These are phyloP conservation scores for Lipomyces starkeyi DNA, from an alignment of 805 yeast species.

Conservation along the genomic window DNA sequence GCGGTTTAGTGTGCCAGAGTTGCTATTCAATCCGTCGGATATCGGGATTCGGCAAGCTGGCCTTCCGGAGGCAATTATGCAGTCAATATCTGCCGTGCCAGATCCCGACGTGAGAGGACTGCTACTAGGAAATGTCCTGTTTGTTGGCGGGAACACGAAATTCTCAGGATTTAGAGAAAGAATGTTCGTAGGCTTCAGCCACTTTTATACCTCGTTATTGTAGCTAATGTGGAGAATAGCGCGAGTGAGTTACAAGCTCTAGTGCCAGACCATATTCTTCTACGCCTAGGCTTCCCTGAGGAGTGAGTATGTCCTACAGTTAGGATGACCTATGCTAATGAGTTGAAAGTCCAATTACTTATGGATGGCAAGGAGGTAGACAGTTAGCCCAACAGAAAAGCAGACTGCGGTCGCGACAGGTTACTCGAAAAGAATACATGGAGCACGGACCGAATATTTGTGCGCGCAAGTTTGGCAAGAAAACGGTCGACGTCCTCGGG, in stretches of 20 bases:
- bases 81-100: constrained; percentile 72
- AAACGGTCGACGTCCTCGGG: background rate
- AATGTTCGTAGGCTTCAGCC: constrained; percentile 43
- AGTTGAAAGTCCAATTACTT: constrained; percentile 48
- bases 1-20: constrained; percentile 85
- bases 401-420: constrained; percentile 56
- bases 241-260: constrained; percentile 44
- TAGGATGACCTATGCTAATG: background rate
- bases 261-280: constrained; percentile 45
- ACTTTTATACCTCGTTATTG: constrained; percentile 6
- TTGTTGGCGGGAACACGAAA: constrained; percentile 83
- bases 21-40: constrained; percentile 83
- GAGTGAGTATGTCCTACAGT: constrained; percentile 36
- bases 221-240: constrained; percentile 7
- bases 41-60: constrained; percentile 82
- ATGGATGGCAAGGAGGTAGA: constrained; percentile 66
- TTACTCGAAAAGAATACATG: constrained; percentile 78
- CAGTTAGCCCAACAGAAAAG: constrained; percentile 49
- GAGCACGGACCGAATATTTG: constrained; percentile 67
- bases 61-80: constrained; percentile 69
- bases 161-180: constrained; percentile 71
- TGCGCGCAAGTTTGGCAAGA: constrained; percentile 21
- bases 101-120: constrained; percentile 65
- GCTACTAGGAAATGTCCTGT: constrained; percentile 74
- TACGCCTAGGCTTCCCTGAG: constrained; percentile 44